A percentile compares a stretch with the other conserved stretches of the same genome.
phyloP scores from a whole-genome alignment of 768 basidiomycete genomes.

The Aureoboletus auriporus region DNA sequence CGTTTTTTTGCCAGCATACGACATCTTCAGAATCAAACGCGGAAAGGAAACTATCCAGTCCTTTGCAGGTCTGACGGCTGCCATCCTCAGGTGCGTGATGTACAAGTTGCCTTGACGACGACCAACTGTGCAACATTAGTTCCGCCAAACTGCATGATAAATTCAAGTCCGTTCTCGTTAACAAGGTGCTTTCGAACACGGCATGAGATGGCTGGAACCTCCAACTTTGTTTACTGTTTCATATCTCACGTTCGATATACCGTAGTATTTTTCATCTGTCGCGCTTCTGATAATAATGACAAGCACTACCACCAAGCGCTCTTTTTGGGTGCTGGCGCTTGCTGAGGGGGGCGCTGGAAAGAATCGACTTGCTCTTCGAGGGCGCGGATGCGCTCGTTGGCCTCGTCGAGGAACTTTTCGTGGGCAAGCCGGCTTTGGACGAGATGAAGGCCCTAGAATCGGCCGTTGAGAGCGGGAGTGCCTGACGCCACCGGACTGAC shows the following conservation, averaged over 20 bases:
- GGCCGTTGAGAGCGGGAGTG: constrained; percentile 10
- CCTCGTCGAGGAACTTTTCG: constrained; percentile 67
- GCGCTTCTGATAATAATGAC: too few species aligned
- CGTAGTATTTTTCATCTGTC: background rate
- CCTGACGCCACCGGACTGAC: constrained; percentile 37
- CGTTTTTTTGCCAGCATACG: constrained; percentile 54
- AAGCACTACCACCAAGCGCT: constrained; percentile 17
- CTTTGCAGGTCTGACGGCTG: constrained; percentile 63
- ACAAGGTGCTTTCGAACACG: constrained; percentile 32
- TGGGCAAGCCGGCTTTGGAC: constrained; percentile 59
- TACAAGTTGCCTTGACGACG: background rate
- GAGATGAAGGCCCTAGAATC: constrained; percentile 59
- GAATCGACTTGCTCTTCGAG: constrained; percentile 58
- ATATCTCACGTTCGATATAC: constrained; percentile 11
- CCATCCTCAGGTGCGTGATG: constrained; percentile 61
- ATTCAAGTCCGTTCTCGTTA: constrained; percentile 59
- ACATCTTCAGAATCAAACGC: constrained; percentile 67
- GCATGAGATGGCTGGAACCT: constrained; percentile 10
- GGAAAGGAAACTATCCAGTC: constrained; percentile 60
- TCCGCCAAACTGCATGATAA: constrained; percentile 72
- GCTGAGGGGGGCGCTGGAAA: constrained; percentile 19
- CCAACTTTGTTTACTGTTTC: too few species aligned
- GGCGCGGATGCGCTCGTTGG: constrained; percentile 43
- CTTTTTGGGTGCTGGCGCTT: background rate
- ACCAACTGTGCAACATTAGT: constrained; percentile 36